These are phyloP conservation scores for Ceratonia siliqua DNA, from an alignment of 306 rosid genomes.

Conservation along the genomic window DNA sequence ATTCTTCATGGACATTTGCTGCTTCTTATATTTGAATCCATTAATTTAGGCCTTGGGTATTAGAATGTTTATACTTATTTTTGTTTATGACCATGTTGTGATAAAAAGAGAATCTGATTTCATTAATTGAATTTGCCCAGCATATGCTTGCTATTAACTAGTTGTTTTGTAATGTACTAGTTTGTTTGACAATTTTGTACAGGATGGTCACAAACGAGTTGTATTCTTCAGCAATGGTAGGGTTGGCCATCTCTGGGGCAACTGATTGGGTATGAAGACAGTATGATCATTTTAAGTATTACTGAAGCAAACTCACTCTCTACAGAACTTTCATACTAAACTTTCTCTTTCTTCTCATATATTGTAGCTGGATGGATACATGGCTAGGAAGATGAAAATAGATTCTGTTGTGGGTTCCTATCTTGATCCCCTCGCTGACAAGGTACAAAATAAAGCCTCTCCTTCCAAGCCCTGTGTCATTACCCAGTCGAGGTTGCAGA, in stretches of 20 bases:
- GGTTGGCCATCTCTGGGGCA: constrained; percentile 80
- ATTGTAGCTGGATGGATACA: constrained; percentile 80
- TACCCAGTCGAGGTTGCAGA: background rate
- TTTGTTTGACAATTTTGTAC: constrained; percentile 19
- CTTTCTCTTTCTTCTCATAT: constrained; percentile 19
- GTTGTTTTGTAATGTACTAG: background rate
- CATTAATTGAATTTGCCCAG: background rate
- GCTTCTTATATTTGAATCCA: background rate
- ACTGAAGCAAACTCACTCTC: background rate
- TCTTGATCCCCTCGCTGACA: constrained; percentile 97
- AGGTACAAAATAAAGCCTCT: constrained; percentile 47
- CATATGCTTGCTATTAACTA: background rate
- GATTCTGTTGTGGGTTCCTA: constrained; percentile 96
- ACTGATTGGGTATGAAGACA: constrained; percentile 76
- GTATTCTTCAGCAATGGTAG: constrained; percentile 77
- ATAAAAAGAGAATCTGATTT: background rate
- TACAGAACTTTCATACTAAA: background rate
- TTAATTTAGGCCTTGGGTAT: background rate
- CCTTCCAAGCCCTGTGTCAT: background rate
- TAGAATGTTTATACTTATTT: background rate
- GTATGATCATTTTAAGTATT: background rate
- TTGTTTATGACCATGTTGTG: background rate
- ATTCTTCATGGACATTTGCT: background rate
- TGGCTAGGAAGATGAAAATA: constrained; percentile 87
- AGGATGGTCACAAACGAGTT: constrained; percentile 84